Evolutionary conservation across 306 rosid genomes (phyloP), one percentile per base, ranked within the genome.

Genomic region (Quercus gilva): DNA sequence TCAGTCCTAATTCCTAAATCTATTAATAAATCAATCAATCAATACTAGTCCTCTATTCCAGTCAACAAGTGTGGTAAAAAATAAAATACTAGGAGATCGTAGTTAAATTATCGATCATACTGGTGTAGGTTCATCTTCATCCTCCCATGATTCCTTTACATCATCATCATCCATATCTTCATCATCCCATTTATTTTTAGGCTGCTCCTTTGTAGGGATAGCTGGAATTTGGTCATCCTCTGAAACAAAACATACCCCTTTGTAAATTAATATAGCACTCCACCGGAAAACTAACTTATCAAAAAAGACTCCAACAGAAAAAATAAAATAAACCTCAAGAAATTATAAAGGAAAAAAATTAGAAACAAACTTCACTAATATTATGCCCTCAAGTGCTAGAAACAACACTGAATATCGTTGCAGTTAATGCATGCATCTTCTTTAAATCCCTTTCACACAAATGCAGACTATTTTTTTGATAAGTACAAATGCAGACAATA

Each of bases 91-190:
- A 31, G 10, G 71, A 67, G 21, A 76, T 5, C 55, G 59, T 61
- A 25, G 60, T 33, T 55, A 55, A 45, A 12, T 29, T 26, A 55
- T 18, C 37, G 63, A 82, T 65, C 91, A 69, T 86, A 92, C 99
- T 83, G 75, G 90, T 51, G 88, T 88, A 78, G 91, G 92, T 82
- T 92, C 98, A 45, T 92, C 99, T 0, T 88, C 92, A 81, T 95
- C 99, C 84, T 95, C 99, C 99, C 99, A 95, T 18, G 97, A 92
- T 2, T 92, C 98, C 86, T 90, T 95, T 71, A 95, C 87, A 75
- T 90, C 98, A 82, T 92, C 82, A 18, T 91, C 97, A 73, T 95
- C 99, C 23, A 82, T 85, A 71, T 95, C 99, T 85, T 95, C 98
- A 73, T 95, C 98, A 29, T 90, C 99, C 99, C 99, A 95, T 45